phyloP scores from a whole-genome alignment of 805 yeast genomes.

The Myxozyma melibiosi region DNA sequence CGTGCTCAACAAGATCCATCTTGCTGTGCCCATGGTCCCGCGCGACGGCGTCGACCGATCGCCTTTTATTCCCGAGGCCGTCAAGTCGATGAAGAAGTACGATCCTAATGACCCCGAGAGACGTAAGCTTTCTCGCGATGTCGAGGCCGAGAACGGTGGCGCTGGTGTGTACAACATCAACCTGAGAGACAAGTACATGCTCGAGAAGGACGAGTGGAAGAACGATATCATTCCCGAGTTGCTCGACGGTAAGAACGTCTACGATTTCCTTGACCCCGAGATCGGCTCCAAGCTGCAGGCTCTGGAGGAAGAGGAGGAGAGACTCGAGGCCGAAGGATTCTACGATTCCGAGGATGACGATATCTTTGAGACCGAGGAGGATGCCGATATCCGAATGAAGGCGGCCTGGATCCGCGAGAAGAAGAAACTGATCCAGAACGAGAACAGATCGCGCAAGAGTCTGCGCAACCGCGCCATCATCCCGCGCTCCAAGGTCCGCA shows the following conservation, averaged over 20 bases:
- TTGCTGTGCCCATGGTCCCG: conserved; percentile 74
- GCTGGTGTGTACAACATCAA: conserved; percentile 97
- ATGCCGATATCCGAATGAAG: conserved; percentile 73
- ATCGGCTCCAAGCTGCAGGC: conserved; percentile 92
- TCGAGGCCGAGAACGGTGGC: conserved; percentile 95
- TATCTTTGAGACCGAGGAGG: conserved; percentile 61
- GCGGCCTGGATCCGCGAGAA: conserved; percentile 95
- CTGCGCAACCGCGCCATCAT: conserved; percentile 86
- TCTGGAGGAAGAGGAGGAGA: conserved; percentile 95
- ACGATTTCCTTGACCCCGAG: conserved; percentile 96
- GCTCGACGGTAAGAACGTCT: conserved; percentile 92
- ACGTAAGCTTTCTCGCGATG: conserved; percentile 78
- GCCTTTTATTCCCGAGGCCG: conserved; percentile 81
- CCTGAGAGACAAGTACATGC: conserved; percentile 84
- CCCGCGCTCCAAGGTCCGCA: conserved; percentile 72
- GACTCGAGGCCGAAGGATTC: conserved; percentile 90
- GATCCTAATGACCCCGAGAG: conserved; percentile 81
- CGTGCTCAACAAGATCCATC: conserved; percentile 93
- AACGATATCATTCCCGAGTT: conserved; percentile 96
- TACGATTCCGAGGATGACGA: conserved; percentile 81
- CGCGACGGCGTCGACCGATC: conserved; percentile 81
- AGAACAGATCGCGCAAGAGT: conserved; percentile 82
- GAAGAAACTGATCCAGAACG: conserved; percentile 90
- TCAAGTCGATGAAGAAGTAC: conserved; percentile 61
- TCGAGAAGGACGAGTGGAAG: conserved; percentile 98